Base-by-base conservation (phyloP, 495 filamentous ascomycete species). In the Halenospora varia region DNA sequence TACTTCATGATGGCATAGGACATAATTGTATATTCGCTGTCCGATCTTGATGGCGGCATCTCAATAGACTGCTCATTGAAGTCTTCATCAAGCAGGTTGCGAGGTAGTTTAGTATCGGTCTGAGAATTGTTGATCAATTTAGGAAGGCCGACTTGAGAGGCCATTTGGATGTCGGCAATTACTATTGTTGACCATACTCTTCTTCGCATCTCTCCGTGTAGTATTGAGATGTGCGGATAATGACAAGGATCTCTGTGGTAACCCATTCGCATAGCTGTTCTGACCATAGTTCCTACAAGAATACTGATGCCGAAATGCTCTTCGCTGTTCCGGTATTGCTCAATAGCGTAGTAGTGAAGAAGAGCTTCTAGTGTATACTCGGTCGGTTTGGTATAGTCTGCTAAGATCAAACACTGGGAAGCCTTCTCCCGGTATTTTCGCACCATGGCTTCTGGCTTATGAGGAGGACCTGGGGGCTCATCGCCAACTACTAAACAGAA, bases 201-300 rank as follows among this genome's bases (percentile, higher is more conserved):
- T 10, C 70, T 51, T 24, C 70, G 59, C 62, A 72, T 71, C 47
- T 73, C 71, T 6, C 61, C 65, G 23, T 66, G 64, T 51, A 75
- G 69, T 15, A 50, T 47, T 2, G 64, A 54, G 25, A 71, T 68
- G 4, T 55, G 59, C 0, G 47, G 26, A 22, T 61, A 52, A 24
- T 64, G 26, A 1, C 39, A 22, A 0, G 68, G 62, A 49, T 57
- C 55, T 10, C 55, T 44, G 25, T 57, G 55, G n/a, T 50, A 57
- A 13, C 55, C 55, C 22, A 35, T 4, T 35, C 29, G 29, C 29
- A 35, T 35, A 13, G 29, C 29, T 6, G 13, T 13, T 13, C 29
- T 4, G 13, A 35, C 29, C 6, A 35, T 35, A 35, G 13, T 35
- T 6, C 29, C 29, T 6, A 35, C 6, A 35, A 35, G 6, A 35